Percentiles rank a stretch among this genome's conserved stretches.
phyloP scores from a whole-genome alignment of 176 grass and related monocot species.

The Microstegium vimineum region DNA sequence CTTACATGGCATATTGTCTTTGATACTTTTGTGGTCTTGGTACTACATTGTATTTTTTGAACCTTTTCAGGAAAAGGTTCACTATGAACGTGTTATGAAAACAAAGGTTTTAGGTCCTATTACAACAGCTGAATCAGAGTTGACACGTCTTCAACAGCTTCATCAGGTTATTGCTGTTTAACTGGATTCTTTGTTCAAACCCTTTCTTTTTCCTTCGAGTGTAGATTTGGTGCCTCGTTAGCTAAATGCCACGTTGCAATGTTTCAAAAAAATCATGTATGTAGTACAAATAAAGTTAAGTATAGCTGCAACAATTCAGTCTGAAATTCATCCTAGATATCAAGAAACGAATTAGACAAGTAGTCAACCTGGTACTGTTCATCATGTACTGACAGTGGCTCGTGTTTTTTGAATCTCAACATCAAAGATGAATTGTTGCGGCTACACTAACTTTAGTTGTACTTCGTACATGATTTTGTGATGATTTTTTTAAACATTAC shows the following conservation, averaged over 20 bases:
- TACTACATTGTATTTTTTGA: slow-evolving; percentile 19
- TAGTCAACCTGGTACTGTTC: neutral
- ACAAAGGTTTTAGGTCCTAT: slow-evolving; percentile 74
- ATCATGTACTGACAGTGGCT: neutral
- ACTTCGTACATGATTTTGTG: neutral
- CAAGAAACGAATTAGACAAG: too few species aligned
- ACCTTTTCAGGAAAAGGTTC: slow-evolving; percentile 55
- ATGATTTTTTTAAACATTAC: neutral
- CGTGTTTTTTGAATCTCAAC: neutral
- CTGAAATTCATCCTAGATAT: too few species aligned
- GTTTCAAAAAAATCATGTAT: neutral
- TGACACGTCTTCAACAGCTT: slow-evolving; percentile 51
- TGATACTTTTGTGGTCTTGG: neutral
- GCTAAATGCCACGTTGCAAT: neutral
- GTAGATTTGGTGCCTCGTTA: neutral
- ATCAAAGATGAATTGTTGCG: neutral
- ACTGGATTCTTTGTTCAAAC: neutral
- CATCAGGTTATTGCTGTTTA: slow-evolving; percentile 53
- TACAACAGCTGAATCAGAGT: slow-evolving; percentile 64
- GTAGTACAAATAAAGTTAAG: too few species aligned
- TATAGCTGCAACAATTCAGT: too few species aligned
- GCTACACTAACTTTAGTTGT: neutral
- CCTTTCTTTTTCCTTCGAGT: neutral
- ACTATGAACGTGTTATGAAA: slow-evolving; percentile 79
- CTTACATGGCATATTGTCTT: neutral